Percentiles rank a stretch among this genome's conserved stretches.
These are phyloP conservation scores for Suhomyces vadensis DNA, from an alignment of 805 yeast species.

Conservation along the genomic window DNA sequence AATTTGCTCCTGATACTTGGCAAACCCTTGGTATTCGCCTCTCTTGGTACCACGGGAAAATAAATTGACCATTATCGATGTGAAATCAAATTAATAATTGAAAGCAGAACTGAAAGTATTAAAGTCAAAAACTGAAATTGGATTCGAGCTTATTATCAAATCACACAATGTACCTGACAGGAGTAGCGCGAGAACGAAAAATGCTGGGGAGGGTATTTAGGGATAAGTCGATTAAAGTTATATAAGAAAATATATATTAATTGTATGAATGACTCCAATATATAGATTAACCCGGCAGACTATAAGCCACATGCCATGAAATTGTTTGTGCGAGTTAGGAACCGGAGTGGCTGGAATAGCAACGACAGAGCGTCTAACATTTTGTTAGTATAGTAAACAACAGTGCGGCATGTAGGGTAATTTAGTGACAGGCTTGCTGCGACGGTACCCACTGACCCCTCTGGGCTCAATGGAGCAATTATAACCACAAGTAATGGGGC, in stretches of 20 bases:
- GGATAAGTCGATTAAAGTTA: background rate
- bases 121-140: background rate
- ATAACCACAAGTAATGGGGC: too few species aligned
- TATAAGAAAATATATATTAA: background rate
- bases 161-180: too few species aligned
- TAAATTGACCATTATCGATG: background rate
- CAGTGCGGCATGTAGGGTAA: too few species aligned
- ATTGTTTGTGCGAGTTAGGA: constrained; percentile 2
- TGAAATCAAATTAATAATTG: background rate
- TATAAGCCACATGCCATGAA: constrained; percentile 2
- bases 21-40: constrained; percentile 35
- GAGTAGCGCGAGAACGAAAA: too few species aligned
- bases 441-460: background rate
- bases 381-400: background rate
- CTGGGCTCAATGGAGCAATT: background rate
- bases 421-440: background rate
- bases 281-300: background rate
- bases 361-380: background rate
- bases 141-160: too few species aligned
- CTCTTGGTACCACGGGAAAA: constrained; percentile 8
- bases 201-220: too few species aligned
- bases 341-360: background rate
- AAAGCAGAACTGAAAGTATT: background rate
- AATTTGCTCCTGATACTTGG: constrained; percentile 31
- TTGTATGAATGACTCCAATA: background rate